Evolutionary conservation across 768 basidiomycete species (phyloP).

Genomic region (Mycena venus): DNA sequence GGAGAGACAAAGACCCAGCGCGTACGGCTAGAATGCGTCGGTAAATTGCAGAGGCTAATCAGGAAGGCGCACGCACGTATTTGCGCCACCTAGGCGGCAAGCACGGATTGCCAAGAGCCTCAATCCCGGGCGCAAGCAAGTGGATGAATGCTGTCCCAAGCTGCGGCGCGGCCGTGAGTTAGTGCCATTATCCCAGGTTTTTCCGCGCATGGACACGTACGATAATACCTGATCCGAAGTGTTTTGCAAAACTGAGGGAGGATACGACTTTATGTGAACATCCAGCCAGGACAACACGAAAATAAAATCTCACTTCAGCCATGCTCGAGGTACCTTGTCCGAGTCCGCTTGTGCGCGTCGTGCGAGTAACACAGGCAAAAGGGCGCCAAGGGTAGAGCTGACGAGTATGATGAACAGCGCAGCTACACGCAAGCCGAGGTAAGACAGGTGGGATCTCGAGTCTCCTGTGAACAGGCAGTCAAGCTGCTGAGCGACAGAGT

Average conservation of each 20-base stretch:
- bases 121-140: constrained; percentile 81
- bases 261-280: not conserved
- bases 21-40: constrained; percentile 72
- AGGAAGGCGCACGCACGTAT: constrained; percentile 68
- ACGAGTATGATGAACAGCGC: constrained; percentile 82
- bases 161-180: constrained; percentile 75
- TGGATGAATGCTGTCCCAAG: constrained; percentile 74
- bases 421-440: constrained; percentile 68
- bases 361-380: constrained; percentile 73
- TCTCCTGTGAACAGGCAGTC: not conserved
- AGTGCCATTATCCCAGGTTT: constrained; percentile 2
- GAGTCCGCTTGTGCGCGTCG: not conserved
- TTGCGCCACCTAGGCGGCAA: constrained; percentile 75
- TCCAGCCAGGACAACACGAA: not conserved
- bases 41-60: not conserved
- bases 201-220: constrained; percentile 54
- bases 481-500: not conserved
- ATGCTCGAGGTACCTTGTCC: constrained; percentile 43
- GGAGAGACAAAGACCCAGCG: constrained; percentile 83
- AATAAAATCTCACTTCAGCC: constrained; percentile 71
- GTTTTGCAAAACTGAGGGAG: constrained; percentile 79
- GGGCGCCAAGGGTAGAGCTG: constrained; percentile 70
- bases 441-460: not conserved
- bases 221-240: constrained; percentile 92
- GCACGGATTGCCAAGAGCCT: constrained; percentile 79